Evolutionary conservation across 2,329 filamentous ascomycete genomes (phyloP).

Genomic region (Colletotrichum godetiae): DNA sequence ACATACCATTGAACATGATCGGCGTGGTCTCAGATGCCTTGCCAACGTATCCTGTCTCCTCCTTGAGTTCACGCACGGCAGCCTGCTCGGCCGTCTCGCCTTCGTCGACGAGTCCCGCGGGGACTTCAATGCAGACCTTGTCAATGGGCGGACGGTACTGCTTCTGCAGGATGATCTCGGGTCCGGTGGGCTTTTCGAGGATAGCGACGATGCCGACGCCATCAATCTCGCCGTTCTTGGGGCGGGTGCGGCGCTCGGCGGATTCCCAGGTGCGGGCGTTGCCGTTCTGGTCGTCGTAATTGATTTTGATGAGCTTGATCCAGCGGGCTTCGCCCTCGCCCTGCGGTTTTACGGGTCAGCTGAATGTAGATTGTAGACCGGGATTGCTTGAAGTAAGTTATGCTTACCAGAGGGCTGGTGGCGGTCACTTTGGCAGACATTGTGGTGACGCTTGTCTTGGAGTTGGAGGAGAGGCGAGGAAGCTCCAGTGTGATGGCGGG

Average conservation of each 20-base stretch:
- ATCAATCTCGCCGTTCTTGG: constrained; percentile 71
- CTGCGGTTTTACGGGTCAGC: constrained; percentile 44
- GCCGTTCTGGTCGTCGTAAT: constrained; percentile 73
- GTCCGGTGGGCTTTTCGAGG: constrained; percentile 64
- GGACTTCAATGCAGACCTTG: constrained; percentile 71
- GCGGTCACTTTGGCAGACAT: constrained; percentile 53
- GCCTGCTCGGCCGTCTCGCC: constrained; percentile 71
- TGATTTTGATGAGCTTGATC: constrained; percentile 71
- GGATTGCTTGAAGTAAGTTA: not conserved
- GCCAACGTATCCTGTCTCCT: constrained; percentile 76
- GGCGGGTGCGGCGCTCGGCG: constrained; percentile 76
- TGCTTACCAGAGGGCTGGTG: constrained; percentile 56
- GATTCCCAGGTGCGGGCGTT: constrained; percentile 76
- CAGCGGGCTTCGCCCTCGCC: constrained; percentile 65
- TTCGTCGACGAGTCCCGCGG: constrained; percentile 72
- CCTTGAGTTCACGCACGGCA: constrained; percentile 71
- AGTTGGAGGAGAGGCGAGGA: not conserved
- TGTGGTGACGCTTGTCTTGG: not conserved
- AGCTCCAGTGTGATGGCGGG: not conserved
- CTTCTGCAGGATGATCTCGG: constrained; percentile 72
- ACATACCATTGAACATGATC: constrained; percentile 71
- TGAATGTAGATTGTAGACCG: not conserved
- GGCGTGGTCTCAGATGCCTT: constrained; percentile 67
- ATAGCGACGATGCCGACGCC: constrained; percentile 80
- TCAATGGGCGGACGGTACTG: constrained; percentile 74